Conservation (phyloP, 371 early-diverging fungal genomes). For the Sporodiniella umbellata region DNA sequence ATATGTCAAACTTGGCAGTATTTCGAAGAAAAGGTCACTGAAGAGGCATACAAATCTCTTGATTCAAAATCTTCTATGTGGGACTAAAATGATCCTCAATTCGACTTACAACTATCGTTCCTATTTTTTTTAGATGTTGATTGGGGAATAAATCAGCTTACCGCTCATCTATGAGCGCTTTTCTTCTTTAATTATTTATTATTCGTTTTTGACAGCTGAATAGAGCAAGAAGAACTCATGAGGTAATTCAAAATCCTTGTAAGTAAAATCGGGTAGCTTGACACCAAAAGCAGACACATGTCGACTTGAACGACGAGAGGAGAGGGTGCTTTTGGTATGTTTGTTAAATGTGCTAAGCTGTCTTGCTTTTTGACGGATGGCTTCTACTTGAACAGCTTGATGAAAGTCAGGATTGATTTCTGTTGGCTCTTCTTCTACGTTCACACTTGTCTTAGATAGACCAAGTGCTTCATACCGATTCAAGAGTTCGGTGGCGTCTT, state of each 20-base stretch:
- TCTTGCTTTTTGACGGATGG: conserved; percentile 8
- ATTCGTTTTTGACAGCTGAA: neutral
- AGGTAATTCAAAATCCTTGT: conserved; percentile 48
- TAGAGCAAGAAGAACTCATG: neutral
- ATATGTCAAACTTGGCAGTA: no score
- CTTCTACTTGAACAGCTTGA: conserved; percentile 7
- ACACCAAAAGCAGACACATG: conserved; percentile 50
- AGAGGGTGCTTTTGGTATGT: conserved; percentile 16
- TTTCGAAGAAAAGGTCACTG: no score
- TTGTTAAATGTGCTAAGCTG: conserved; percentile 21
- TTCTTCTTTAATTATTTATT: no score
- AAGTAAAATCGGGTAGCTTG: conserved; percentile 38
- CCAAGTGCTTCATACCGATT: conserved; percentile 53
- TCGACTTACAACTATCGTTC: no score
- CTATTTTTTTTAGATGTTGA: no score
- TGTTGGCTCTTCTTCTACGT: neutral
- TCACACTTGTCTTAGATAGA: conserved; percentile 18
- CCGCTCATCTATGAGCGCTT: no score
- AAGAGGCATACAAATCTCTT: no score
- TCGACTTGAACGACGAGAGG: conserved; percentile 30
- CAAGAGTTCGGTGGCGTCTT: conserved; percentile 52
- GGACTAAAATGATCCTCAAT: no score
- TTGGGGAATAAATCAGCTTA: no score
- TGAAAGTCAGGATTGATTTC: conserved; percentile 8
- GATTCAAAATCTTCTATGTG: no score